A percentile compares a stretch with the other conserved stretches of the same genome.
These are phyloP conservation scores for Trichoderma sp. DNA, from an alignment of 2,329 filamentous ascomycete genomes.

Conservation along the genomic window DNA sequence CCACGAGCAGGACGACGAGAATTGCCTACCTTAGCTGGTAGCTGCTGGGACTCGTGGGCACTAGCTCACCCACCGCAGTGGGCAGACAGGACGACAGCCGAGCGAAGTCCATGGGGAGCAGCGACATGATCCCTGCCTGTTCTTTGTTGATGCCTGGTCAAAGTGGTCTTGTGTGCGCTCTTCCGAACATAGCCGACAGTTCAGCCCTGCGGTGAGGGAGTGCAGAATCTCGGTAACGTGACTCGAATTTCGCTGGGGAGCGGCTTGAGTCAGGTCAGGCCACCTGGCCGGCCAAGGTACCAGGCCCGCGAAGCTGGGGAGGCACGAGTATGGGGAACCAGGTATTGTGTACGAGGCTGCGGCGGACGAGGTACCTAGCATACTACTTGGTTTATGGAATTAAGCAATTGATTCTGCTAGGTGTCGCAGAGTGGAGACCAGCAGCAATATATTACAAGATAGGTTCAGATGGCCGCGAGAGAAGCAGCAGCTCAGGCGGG, in stretches of 20 bases:
- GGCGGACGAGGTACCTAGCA: background rate
- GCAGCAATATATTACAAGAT: background rate
- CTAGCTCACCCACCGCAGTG: background rate
- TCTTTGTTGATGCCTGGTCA: background rate
- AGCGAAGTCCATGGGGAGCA: conserved; percentile 4
- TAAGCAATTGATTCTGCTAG: conserved; percentile 9
- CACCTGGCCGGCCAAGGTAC: conserved; percentile 7
- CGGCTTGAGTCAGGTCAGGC: conserved; percentile 10
- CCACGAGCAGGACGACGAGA: background rate
- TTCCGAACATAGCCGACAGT: conserved; percentile 16
- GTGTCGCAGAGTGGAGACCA: background rate
- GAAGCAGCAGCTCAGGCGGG: background rate
- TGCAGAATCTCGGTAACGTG: conserved; percentile 13
- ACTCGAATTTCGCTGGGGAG: background rate
- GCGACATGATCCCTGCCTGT: background rate
- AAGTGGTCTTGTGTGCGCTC: background rate
- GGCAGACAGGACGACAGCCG: conserved; percentile 17
- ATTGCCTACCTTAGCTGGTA: no score
- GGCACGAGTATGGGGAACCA: background rate
- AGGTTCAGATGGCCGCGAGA: background rate
- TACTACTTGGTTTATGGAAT: conserved; percentile 1
- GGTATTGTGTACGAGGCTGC: background rate
- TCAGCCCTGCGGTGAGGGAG: conserved; percentile 17
- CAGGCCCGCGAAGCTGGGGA: background rate
- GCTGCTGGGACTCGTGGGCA: background rate